Conservation (phyloP, 495 filamentous ascomycete species). For the Neurospora sp. region DNA sequence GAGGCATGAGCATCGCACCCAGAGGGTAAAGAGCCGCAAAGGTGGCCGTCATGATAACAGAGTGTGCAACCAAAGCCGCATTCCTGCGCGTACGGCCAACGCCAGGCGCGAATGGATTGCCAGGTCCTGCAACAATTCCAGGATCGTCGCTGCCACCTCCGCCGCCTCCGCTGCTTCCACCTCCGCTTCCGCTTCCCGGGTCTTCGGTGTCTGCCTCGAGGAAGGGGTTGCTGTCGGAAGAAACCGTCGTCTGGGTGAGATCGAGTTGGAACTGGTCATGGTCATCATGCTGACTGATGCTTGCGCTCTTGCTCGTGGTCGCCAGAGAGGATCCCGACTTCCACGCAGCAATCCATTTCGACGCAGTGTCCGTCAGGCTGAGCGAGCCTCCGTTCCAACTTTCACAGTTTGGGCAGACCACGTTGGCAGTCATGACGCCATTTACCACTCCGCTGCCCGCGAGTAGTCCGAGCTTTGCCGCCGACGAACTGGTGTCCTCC, state of each 20-base stretch:
- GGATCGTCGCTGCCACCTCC: slow-evolving; percentile 1
- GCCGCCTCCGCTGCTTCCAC: slow-evolving; percentile 2
- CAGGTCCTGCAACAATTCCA: background rate
- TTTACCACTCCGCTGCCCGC: slow-evolving; percentile 48
- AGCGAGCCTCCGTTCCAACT: slow-evolving; percentile 50
- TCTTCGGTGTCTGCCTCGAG: slow-evolving; percentile 1
- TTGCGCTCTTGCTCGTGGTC: slow-evolving; percentile 35
- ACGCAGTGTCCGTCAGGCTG: slow-evolving; percentile 35
- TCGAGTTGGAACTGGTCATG: slow-evolving; percentile 45
- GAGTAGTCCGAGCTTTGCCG: slow-evolving; percentile 40
- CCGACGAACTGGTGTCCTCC: slow-evolving; percentile 37
- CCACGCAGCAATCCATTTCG: slow-evolving; percentile 58
- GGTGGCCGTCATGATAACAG: slow-evolving; percentile 47
- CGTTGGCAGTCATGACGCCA: slow-evolving; percentile 51
- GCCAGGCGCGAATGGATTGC: background rate
- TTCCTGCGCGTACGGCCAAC: background rate
- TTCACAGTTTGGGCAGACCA: slow-evolving; percentile 38
- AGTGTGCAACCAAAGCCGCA: slow-evolving; percentile 24
- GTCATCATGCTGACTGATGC: slow-evolving; percentile 50
- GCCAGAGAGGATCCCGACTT: slow-evolving; percentile 48
- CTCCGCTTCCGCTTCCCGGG: background rate
- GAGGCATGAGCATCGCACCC: slow-evolving; percentile 46
- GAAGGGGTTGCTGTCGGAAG: slow-evolving; percentile 54
- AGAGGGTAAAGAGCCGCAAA: slow-evolving; percentile 46
- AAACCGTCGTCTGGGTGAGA: slow-evolving; percentile 42